phyloP scores from a whole-genome alignment of 2,329 filamentous ascomycete species.

The Botrytis squamosa region DNA sequence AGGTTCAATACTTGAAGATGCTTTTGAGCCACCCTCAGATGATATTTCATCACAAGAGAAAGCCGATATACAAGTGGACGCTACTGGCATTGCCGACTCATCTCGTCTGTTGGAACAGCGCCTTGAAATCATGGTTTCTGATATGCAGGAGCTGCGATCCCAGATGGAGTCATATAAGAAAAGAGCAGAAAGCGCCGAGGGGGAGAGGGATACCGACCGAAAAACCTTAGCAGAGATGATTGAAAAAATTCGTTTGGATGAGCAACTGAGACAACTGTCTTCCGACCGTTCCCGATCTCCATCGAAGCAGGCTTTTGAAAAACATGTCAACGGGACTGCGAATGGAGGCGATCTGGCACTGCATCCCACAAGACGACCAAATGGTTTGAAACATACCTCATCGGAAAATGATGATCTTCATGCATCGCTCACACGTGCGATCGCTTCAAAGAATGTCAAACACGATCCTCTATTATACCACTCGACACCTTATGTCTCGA shows the following conservation, averaged over 20 bases:
- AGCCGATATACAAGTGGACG: conserved; percentile 52
- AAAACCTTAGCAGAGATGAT: conserved; percentile 86
- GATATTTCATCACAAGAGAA: conserved; percentile 33
- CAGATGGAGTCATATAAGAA: conserved; percentile 64
- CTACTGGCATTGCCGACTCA: conserved; percentile 76
- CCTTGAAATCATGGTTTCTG: conserved; percentile 34
- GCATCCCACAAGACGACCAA: conserved; percentile 24
- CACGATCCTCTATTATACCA: conserved; percentile 51
- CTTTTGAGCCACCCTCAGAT: conserved; percentile 45
- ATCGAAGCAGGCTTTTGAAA: neutral
- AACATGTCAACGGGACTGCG: conserved; percentile 22
- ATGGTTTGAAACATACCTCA: neutral
- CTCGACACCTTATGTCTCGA: conserved; percentile 73
- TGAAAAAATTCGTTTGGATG: conserved; percentile 71
- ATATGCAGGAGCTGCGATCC: conserved; percentile 35
- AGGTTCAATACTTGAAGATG: conserved; percentile 46
- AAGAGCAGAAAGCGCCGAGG: conserved; percentile 77
- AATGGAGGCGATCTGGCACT: conserved; percentile 19
- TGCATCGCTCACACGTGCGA: conserved; percentile 13
- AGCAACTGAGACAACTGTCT: conserved; percentile 41
- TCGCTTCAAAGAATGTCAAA: conserved; percentile 39
- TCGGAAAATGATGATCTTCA: conserved; percentile 27
- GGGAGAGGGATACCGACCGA: conserved; percentile 68
- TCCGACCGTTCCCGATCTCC: conserved; percentile 30
- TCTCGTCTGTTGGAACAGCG: conserved; percentile 46